Conservation (phyloP, 768 basidiomycete species). For the Serendipita vermifera region DNA sequence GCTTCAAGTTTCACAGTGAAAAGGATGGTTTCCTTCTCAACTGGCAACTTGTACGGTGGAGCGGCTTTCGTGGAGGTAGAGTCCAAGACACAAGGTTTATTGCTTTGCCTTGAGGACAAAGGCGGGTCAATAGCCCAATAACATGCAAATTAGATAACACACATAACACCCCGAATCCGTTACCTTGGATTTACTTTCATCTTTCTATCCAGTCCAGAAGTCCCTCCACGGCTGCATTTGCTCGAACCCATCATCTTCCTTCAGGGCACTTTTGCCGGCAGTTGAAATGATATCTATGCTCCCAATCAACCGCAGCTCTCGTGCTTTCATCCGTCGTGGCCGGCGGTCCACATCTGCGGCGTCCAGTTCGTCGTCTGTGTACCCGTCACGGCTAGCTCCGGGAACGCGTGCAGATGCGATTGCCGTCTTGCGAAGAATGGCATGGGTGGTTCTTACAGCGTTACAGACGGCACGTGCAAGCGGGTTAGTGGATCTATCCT, state of each 20-base stretch:
- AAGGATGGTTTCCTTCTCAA: too few relatives aligned
- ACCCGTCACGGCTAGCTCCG: neutral
- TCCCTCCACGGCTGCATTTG: constrained; percentile 12
- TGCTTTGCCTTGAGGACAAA: too few relatives aligned
- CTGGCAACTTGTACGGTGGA: too few relatives aligned
- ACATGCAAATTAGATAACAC: too few relatives aligned
- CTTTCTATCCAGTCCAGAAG: too few relatives aligned
- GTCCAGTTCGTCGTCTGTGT: constrained; percentile 71
- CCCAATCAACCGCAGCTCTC: constrained; percentile 77
- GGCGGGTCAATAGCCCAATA: too few relatives aligned
- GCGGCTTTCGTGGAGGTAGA: too few relatives aligned
- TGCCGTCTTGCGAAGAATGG: constrained; percentile 53
- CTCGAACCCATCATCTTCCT: too few relatives aligned
- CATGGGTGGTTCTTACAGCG: constrained; percentile 62
- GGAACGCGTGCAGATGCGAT: constrained; percentile 32
- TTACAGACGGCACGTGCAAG: constrained; percentile 51
- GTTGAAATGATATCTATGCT: constrained; percentile 48
- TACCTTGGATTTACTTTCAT: too few relatives aligned
- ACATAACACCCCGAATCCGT: too few relatives aligned
- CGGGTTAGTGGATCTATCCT: constrained; percentile 22
- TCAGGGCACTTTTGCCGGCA: constrained; percentile 14
- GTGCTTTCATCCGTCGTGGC: constrained; percentile 61
- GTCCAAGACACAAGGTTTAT: too few relatives aligned
- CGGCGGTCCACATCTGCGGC: constrained; percentile 46
- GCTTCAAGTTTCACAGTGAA: too few relatives aligned